Percentiles rank a stretch among this genome's conserved stretches.
These are phyloP conservation scores for Fusarium dlaminii DNA, from an alignment of 2,329 filamentous ascomycete genomes.

Conservation along the genomic window DNA sequence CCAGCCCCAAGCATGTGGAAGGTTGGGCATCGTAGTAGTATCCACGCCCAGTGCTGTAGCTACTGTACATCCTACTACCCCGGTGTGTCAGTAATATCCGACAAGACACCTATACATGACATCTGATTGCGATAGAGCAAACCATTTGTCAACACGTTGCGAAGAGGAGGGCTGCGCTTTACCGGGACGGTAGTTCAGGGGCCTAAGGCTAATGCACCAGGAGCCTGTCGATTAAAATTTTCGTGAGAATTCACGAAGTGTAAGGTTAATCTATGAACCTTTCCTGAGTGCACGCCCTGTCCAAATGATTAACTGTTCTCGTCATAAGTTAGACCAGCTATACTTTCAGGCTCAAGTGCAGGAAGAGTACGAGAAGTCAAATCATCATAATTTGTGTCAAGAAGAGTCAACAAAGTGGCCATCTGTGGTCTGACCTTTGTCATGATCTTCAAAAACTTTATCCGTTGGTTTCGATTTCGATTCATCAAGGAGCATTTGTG, in stretches of 20 bases:
- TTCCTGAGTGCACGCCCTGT: fast-evolving
- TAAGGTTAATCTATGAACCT: too few species aligned
- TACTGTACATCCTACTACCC: not conserved
- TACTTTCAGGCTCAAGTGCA: too few species aligned
- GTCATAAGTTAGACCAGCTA: not conserved
- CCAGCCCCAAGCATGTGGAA: not conserved
- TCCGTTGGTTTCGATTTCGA: not conserved
- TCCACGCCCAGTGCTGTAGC: not conserved
- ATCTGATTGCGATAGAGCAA: not conserved
- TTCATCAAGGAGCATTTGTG: not conserved
- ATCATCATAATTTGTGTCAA: too few species aligned
- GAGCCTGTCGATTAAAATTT: fast-evolving
- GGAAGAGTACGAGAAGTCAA: not conserved
- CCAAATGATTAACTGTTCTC: not conserved
- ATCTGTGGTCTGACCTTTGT: not conserved
- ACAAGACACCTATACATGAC: not conserved
- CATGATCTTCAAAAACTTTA: not conserved
- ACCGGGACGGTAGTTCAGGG: not conserved
- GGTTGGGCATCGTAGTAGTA: not conserved
- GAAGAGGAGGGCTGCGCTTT: not conserved
- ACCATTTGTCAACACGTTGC: too few species aligned
- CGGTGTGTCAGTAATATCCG: not conserved
- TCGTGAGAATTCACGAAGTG: not conserved
- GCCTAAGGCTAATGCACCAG: fast-evolving
- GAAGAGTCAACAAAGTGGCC: not conserved